Base-by-base conservation (phyloP, 306 rosid species). In the Trifolium dubium region DNA sequence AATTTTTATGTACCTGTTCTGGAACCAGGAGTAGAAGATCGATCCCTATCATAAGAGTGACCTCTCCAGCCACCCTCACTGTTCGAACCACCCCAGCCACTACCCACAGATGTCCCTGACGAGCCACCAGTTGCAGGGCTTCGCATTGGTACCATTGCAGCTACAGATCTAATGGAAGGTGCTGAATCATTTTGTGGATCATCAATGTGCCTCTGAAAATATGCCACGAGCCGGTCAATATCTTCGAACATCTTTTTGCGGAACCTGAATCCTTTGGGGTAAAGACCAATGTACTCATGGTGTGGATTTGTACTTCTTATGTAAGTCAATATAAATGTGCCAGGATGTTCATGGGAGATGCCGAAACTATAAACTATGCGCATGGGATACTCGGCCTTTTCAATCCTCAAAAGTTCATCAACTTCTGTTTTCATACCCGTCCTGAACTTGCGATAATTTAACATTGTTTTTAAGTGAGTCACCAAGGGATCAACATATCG, bases 61-160 rank as follows among this genome's bases (percentile, higher is more conserved):
- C 90, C 82, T 75, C 92, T 88, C 96, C 98, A 86, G 51, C 91
- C 90, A 85, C 96, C 92, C 55, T 91, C 98, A 50, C 70, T 80
- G 11, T 83, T 79, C 53, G 97, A 86, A 77, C 92, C 90, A 55
- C 97, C 94, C 96, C 97, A 91, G 49, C 92, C 88, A 74, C 97
- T 83, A 72, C 92, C 98, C 10, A 14, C 88, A 19, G 96, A 88
- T 74, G 86, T 86, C 71, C 91, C 97, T 1, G 97, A 89, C 47
- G 98, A 91, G 77, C 94, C 97, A 69, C 97, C 97, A 69, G 90
- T 64, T n/a, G 97, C 95, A 66, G 98, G 99, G 80, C 99, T 94
- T 71, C 99, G 87, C 92, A 94, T 94, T 10, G 98, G 99, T 37
- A 94, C 99, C 96, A 90, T 89, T 14, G 99, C 99, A 83, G 99